Evolutionary conservation across 2,329 filamentous ascomycete species (phyloP), one percentile per base, ranked within the genome.

Genomic region (Epichloe amarillans): DNA sequence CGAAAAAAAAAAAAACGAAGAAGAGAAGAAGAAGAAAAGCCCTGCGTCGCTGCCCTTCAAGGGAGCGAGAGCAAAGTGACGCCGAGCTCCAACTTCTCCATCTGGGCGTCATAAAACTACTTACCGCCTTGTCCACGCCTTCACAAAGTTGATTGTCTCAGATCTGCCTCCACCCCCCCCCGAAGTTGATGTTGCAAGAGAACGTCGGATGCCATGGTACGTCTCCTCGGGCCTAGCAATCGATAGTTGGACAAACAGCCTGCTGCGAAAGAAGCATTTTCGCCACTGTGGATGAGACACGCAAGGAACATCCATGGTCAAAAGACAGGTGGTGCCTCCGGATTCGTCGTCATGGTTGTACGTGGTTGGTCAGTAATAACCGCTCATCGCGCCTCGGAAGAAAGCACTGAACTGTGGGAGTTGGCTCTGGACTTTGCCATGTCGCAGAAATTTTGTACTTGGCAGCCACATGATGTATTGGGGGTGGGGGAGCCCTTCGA

Each of bases 241-340:
- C 19, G 21, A 42, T 42, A 42, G 40, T 42, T 42, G 40, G 19
- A 17, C 19, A 42, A 42, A 23, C 14, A 19, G 40, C 40, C 40
- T 12, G 40, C 40, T 42, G 40, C 40, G 3, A 21, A 30, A 30
- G 30, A 8, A 42, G 40, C 14, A 10, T 21, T 42, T 42, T 37
- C 36, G 33, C 33, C 45, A 38, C 45, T 46, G 45, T 37, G 45
- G 45, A 46, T 19, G 7, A n/a, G 12, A 39, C 17, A 35, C 40
- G 46, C 50, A 46, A 46, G 50, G 46, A 49, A 49, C 50, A 49
- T 49, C 42, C 50, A 52, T 46, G 46, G 33, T 49, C 5, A 8
- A 8, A 30, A 23, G 3, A 17, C 42, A 45, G 23, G 14, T 42
- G 40, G 17, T 42, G 19, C 40, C 12, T 42, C 11, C 40, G 17